These are phyloP conservation scores for Nannizzia gypsea DNA, from an alignment of 2,329 filamentous ascomycete species.

Conservation along the genomic window DNA sequence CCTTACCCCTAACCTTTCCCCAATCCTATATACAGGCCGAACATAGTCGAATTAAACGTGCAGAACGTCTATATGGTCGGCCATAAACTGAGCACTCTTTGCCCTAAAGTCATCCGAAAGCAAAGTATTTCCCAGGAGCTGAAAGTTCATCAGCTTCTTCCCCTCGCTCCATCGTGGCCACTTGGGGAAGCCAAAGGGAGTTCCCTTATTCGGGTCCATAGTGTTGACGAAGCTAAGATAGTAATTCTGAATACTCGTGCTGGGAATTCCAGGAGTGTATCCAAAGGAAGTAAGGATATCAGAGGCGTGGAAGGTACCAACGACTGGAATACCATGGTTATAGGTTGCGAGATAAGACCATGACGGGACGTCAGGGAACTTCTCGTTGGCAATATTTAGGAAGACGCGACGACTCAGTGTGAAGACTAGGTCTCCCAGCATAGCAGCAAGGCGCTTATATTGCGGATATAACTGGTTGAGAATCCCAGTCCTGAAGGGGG, in stretches of 20 bases:
- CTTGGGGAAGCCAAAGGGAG: slow-evolving; percentile 26
- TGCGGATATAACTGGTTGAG: slow-evolving; percentile 64
- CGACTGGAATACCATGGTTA: slow-evolving; percentile 55
- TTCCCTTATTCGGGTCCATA: slow-evolving; percentile 54
- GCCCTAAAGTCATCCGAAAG: neutral
- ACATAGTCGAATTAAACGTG: neutral
- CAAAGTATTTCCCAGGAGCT: neutral
- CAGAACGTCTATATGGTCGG: neutral
- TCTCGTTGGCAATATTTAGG: slow-evolving; percentile 37
- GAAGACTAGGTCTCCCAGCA: slow-evolving; percentile 65
- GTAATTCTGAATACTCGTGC: slow-evolving; percentile 51
- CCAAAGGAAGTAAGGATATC: slow-evolving; percentile 59
- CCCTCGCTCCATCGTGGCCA: slow-evolving; percentile 46
- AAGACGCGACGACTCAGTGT: slow-evolving; percentile 58
- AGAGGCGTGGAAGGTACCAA: slow-evolving; percentile 64
- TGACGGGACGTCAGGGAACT: slow-evolving; percentile 47
- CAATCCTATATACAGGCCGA: too few relatives aligned
- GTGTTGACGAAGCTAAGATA: slow-evolving; percentile 62
- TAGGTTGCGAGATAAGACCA: slow-evolving; percentile 71
- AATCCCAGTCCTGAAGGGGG: slow-evolving; percentile 57
- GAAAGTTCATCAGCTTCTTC: neutral
- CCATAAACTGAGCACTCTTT: neutral
- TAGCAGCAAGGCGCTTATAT: slow-evolving; percentile 64
- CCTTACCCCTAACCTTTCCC: neutral
- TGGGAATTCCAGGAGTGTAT: slow-evolving; percentile 50